Conservation (phyloP, 2,329 filamentous ascomycete genomes). For the Phoma sp. region DNA sequence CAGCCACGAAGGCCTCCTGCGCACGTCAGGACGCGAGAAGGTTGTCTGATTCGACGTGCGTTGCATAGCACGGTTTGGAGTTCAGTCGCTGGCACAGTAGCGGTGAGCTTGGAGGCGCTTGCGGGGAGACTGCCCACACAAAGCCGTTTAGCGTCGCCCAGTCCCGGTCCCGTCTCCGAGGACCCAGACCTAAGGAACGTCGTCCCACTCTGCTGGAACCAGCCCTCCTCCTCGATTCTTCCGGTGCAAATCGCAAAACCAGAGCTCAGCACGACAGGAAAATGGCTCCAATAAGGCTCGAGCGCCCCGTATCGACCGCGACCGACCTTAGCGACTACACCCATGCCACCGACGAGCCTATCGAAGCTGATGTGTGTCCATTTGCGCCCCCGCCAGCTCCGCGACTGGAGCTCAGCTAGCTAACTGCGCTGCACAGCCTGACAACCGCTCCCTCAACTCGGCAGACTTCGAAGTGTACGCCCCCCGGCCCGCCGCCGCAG, state of each 20-base stretch:
- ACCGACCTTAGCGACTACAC: constrained; percentile 7
- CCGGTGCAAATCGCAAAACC: constrained; percentile 1
- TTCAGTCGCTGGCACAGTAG: constrained; percentile 4
- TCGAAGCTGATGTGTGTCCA: constrained; percentile 13
- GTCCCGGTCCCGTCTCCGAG: constrained; percentile 11
- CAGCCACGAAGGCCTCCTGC: constrained; percentile 1
- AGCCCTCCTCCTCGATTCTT: constrained; percentile 12
- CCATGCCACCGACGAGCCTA: background rate
- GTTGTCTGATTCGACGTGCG: constrained; percentile 11
- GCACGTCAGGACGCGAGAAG: background rate
- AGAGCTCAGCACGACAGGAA: constrained; percentile 1
- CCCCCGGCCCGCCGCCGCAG: background rate
- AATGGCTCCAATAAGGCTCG: constrained; percentile 2
- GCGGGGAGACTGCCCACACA: constrained; percentile 8
- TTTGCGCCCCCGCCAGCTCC: constrained; percentile 14
- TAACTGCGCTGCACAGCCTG: constrained; percentile 31
- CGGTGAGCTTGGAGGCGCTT: constrained; percentile 7
- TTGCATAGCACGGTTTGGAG: constrained; percentile 2
- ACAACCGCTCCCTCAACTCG: constrained; percentile 36
- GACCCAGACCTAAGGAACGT: constrained; percentile 17
- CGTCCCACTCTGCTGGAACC: constrained; percentile 16
- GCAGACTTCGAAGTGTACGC: constrained; percentile 43
- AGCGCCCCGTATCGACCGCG: constrained; percentile 13
- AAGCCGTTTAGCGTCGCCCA: constrained; percentile 7
- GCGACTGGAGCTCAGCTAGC: constrained; percentile 25